These are phyloP conservation scores for Aspergillus calidoustus DNA, from an alignment of 2,329 filamentous ascomycete species.

Conservation along the genomic window DNA sequence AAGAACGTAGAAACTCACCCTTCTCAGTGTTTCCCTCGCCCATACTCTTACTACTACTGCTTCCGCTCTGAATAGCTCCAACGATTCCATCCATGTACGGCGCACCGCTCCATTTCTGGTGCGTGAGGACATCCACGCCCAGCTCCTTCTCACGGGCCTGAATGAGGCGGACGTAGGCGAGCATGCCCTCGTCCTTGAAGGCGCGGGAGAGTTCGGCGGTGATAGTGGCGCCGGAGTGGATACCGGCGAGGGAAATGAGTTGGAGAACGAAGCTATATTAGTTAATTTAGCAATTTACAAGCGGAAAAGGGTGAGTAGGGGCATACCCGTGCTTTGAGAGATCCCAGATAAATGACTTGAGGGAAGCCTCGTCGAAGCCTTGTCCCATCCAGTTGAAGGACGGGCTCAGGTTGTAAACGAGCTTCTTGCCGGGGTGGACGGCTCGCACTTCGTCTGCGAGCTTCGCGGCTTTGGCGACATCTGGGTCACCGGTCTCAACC, in stretches of 20 bases:
- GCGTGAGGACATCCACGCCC: constrained; percentile 88
- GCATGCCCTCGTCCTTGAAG: constrained; percentile 93
- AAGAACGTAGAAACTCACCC: constrained; percentile 33
- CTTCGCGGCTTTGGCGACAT: constrained; percentile 73
- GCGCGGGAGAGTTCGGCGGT: constrained; percentile 75
- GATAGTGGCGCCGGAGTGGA: constrained; percentile 68
- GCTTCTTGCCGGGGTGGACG: constrained; percentile 75
- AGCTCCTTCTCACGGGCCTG: constrained; percentile 89
- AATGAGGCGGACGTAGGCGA: constrained; percentile 93
- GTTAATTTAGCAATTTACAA: constrained; percentile 22
- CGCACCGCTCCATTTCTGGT: constrained; percentile 79
- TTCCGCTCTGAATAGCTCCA: constrained; percentile 88
- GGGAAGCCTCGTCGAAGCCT: constrained; percentile 79
- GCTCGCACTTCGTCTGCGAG: constrained; percentile 78
- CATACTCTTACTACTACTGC: constrained; percentile 89
- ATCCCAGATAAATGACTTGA: constrained; percentile 96
- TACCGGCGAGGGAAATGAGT: constrained; percentile 66
- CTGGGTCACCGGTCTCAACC: constrained; percentile 93
- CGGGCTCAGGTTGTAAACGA: constrained; percentile 95
- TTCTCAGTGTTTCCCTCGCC: constrained; percentile 89
- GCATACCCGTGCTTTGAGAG: constrained; percentile 85
- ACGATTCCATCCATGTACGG: constrained; percentile 85
- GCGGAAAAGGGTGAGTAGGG: no score
- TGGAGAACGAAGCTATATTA: constrained; percentile 62
- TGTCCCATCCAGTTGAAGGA: constrained; percentile 99